Evolutionary conservation across 2,329 filamentous ascomycete genomes (phyloP), one percentile per base, ranked within the genome.

Genomic region (Botrytis squamosa): DNA sequence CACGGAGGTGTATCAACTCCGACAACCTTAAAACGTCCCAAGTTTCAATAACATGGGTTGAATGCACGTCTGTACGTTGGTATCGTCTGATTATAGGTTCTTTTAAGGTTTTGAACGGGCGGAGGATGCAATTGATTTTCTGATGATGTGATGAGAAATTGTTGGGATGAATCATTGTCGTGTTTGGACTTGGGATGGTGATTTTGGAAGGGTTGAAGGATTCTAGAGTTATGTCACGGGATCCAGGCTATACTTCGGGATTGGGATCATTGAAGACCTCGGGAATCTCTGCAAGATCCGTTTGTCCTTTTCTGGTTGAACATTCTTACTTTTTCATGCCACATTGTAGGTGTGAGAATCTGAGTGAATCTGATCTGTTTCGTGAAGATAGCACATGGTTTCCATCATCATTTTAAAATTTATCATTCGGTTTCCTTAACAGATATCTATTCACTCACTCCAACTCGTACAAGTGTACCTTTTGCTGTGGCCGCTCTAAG

Each of bases 1-100:
- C 77, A 78, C 74, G 74, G 74, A 74, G 74, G 74, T 73, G 77
- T 77, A 62, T 78, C 76, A 76, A 66, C 65, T 68, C 75, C 69
- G 64, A 78, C 77, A 70, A 8, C 36, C 55, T 20, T 75, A 72
- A 78, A 78, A 78, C 77, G 40, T 72, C 64, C 63, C 68, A 62
- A 66, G 78, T 79, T 78, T 79, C 78, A 57, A 68, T 57, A 8
- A 25, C 49, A 33, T 57, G 66, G 66, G 38, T 57, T 25, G 20
- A 57, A 57, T 42, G 6, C 42, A 29, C 46, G n/a, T 4, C 25
- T 20, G 36, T 40, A 55, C 46, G 38, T 38, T 38, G 44, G 14
- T 29, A 40, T 38, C 44, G 65, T 52, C 33, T 52, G 33, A 68
- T 42, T 68, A 42, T 42, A 33, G 4, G 36, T 57, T 57, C 2